Base-by-base conservation (phyloP, 2,329 filamentous ascomycete genomes). In the Xylariaceae sp. region DNA sequence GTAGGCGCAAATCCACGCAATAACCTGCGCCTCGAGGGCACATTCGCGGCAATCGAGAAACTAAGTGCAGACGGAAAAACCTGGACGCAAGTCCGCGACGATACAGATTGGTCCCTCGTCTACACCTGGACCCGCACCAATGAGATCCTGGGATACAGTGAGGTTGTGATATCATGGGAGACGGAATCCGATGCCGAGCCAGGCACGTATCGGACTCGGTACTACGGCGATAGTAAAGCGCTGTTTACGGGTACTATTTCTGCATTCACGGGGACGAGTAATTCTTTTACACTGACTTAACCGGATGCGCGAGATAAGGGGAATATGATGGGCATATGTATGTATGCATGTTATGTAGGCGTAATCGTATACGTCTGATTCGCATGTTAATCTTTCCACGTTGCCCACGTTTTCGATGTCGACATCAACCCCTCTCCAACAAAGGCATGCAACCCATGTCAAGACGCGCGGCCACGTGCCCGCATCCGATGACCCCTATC, bases 1-100 rank as follows among this genome's bases (percentile, higher is more conserved):
- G 83, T 93, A 2, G 93, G 88, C 13, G 92, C 92, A 0, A 96
- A 96, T 69, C 93, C 93, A 13, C 83, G 93, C 35, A 97, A 97
- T 72, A 89, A 96, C 64, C 82, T 97, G 35, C 83, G 86, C 1
- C 83, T 90, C 1, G 92, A 90, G 68, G 81, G 80, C 2, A 96
- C 91, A 0, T 97, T 86, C 73, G 87, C 87, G 0, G 84, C 88
- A 0, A 82, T 97, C 0, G 92, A 97, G 76, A 78, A 78, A 69
- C 78, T 83, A 52, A 71, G 79, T 39, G 64, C 67, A 45, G 69
- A 71, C 34, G 76, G 70, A 11, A 68, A 67, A 2, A 57, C 55
- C 0, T 97, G 93, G 93, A 75, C 73, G 6, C 79, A 77, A 47
- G 82, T 94, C 2, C 80, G 85, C 13, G 84, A 86, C 60, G 93